These are phyloP conservation scores for Aspergillus cejpii DNA, from an alignment of 2,329 filamentous ascomycete species.

Conservation along the genomic window DNA sequence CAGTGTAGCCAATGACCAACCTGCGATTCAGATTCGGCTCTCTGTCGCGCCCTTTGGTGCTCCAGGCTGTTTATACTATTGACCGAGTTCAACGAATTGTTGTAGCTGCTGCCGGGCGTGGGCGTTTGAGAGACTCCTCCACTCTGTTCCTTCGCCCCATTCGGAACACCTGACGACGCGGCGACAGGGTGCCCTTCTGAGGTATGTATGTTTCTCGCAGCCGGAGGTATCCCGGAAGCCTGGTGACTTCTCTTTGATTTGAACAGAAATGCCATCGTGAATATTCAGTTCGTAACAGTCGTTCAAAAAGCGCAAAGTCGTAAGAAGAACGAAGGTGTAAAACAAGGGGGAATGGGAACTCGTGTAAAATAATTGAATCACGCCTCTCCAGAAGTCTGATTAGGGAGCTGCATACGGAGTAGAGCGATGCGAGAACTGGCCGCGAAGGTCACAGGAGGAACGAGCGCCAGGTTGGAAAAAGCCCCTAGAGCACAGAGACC, in stretches of 20 bases:
- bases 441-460: constrained; percentile 5
- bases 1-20: constrained; percentile 35
- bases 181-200: constrained; percentile 46
- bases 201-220: constrained; percentile 51
- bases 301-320: constrained; percentile 21
- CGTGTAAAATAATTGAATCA: constrained; percentile 1
- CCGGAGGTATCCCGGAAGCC: constrained; percentile 45
- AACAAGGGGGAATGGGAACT: constrained; percentile 10
- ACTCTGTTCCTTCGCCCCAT: constrained; percentile 40
- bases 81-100: constrained; percentile 61
- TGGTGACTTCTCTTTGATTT: constrained; percentile 72
- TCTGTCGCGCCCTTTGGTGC: constrained; percentile 53
- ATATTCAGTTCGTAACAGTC: constrained; percentile 30
- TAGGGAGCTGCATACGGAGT: not conserved
- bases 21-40: constrained; percentile 50
- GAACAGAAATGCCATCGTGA: constrained; percentile 71
- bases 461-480: constrained; percentile 13
- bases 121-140: constrained; percentile 48
- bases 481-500: not conserved
- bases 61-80: constrained; percentile 60
- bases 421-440: not conserved
- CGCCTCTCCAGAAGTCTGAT: not conserved
- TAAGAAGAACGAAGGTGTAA: constrained; percentile 4
- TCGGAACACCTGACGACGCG: constrained; percentile 42
- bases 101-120: constrained; percentile 67